Evolutionary conservation across 306 rosid genomes (phyloP).

Genomic region (Cicer arietinum): DNA sequence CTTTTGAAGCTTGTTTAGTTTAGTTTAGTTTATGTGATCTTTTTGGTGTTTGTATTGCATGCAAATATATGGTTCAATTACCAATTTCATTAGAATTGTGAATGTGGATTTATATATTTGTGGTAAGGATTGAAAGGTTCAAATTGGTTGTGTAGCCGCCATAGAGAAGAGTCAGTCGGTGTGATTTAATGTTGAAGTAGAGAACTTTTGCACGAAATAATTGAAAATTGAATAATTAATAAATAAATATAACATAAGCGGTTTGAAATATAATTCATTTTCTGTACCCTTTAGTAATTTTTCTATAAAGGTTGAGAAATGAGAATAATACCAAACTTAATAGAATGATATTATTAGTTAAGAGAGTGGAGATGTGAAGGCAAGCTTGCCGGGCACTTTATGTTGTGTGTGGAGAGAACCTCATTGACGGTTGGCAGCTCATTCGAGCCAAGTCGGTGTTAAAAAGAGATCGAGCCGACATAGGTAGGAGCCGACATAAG

Average conservation of each 20-base stretch:
- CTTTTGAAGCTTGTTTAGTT: neutral
- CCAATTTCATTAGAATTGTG: neutral
- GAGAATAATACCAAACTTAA: neutral
- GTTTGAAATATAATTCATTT: conserved; percentile 36
- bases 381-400: conserved; percentile 32
- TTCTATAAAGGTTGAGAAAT: neutral
- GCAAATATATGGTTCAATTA: neutral
- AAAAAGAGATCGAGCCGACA: neutral
- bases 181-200: conserved; percentile 35
- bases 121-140: conserved; percentile 40
- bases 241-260: conserved; percentile 6
- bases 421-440: conserved; percentile 24
- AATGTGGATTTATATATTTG: neutral
- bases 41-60: neutral
- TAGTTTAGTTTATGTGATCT: neutral
- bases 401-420: conserved; percentile 29
- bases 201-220: conserved; percentile 16
- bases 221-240: neutral
- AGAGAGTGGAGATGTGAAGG: conserved; percentile 37
- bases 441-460: conserved; percentile 29
- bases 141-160: conserved; percentile 47
- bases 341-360: neutral
- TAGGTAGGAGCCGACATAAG: conserved; percentile 36
- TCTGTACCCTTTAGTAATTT: conserved; percentile 1
- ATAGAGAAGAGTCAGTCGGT: conserved; percentile 49